These are phyloP conservation scores for Emmonsia crescens DNA, from an alignment of 2,329 filamentous ascomycete genomes.

Conservation along the genomic window DNA sequence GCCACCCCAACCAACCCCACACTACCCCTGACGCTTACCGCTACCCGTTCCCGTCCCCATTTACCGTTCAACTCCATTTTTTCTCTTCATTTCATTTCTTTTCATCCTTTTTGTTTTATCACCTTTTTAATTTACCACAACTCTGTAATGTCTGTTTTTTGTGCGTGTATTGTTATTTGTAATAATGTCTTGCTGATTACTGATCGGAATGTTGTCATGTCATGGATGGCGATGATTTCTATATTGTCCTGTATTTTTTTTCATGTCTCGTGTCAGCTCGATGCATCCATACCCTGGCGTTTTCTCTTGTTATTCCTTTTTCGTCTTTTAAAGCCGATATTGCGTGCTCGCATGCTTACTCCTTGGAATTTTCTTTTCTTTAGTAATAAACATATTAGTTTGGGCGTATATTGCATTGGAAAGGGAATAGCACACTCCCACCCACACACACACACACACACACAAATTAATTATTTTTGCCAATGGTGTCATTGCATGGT, in stretches of 20 bases:
- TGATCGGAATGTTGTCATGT: conserved; percentile 1
- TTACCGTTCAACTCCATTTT: no score
- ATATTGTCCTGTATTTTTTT: not conserved
- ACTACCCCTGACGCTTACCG: no score
- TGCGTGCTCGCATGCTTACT: not conserved
- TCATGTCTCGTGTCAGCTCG: not conserved
- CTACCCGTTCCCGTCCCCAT: not conserved
- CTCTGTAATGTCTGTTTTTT: conserved; percentile 2
- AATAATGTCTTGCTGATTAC: conserved; percentile 1
- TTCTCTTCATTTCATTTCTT: not conserved
- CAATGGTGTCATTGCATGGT: not conserved
- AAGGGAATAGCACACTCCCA: not conserved
- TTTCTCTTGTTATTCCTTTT: not conserved
- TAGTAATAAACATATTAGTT: not conserved
- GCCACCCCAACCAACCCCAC: not conserved
- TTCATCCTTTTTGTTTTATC: not conserved
- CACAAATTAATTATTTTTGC: not conserved
- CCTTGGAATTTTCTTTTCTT: not conserved
- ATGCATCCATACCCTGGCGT: conserved; percentile 4
- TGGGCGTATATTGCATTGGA: not conserved
- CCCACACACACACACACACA: not conserved
- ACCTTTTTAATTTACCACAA: conserved; percentile 1
- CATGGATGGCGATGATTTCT: conserved; percentile 2
- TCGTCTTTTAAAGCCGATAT: not conserved
- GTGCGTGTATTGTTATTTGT: not conserved